Evolutionary conservation across 2,329 filamentous ascomycete species (phyloP).

Genomic region (Setomelanomma holmii): DNA sequence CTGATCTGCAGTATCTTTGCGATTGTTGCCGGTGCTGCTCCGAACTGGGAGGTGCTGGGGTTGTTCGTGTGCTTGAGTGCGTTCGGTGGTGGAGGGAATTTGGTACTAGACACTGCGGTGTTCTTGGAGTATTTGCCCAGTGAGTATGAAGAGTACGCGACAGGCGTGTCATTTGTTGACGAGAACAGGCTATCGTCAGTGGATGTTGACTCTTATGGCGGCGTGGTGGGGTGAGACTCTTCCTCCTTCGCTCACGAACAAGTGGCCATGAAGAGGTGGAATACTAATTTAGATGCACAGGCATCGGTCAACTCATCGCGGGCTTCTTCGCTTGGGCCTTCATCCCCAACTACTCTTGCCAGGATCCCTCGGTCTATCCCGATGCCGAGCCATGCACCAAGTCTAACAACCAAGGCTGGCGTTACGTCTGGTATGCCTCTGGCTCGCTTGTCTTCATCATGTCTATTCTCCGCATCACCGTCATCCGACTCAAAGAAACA

Average conservation of each 20-base stretch:
- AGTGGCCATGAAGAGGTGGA: background rate
- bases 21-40: constrained; percentile 70
- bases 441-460: constrained; percentile 63
- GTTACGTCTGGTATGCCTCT: constrained; percentile 63
- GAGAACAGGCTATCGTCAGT: constrained; percentile 64
- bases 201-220: constrained; percentile 69
- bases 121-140: constrained; percentile 64
- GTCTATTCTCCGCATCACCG: constrained; percentile 59
- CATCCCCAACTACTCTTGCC: constrained; percentile 59
- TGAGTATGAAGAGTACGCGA: background rate
- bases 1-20: constrained; percentile 68
- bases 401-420: constrained; percentile 63
- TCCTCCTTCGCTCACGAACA: background rate
- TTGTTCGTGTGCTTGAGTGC: constrained; percentile 68
- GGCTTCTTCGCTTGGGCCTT: constrained; percentile 64
- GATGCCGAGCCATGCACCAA: constrained; percentile 56
- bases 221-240: constrained; percentile 58
- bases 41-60: constrained; percentile 70
- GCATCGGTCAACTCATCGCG: constrained; percentile 58
- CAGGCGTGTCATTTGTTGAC: too few species aligned
- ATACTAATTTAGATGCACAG: constrained; percentile 21
- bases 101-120: constrained; percentile 68
- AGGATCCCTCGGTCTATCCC: constrained; percentile 36
- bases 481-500: constrained; percentile 63
- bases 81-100: constrained; percentile 70